Evolutionary conservation across 2,329 filamentous ascomycete genomes (phyloP).

Genomic region (Aspergillus glaucus): DNA sequence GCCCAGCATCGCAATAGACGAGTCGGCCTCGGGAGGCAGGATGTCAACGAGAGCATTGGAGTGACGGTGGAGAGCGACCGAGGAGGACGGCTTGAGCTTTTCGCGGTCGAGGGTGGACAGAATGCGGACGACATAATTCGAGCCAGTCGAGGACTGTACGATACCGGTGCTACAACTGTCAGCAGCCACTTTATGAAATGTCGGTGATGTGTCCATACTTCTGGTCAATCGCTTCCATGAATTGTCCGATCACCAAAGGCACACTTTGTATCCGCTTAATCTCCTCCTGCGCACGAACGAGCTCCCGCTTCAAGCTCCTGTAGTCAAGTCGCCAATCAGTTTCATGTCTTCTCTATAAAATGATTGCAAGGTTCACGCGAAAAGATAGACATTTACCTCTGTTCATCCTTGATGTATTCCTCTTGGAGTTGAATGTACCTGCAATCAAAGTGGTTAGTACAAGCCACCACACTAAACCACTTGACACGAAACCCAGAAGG

Average conservation of each 20-base stretch:
- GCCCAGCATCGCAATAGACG: constrained; percentile 96
- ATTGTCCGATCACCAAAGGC: constrained; percentile 94
- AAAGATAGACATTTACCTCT: constrained; percentile 54
- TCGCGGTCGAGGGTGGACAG: constrained; percentile 97
- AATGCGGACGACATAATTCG: constrained; percentile 98
- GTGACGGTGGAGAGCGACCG: constrained; percentile 94
- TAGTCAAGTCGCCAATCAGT: constrained; percentile 1
- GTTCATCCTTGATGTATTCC: constrained; percentile 99
- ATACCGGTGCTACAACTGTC: constrained; percentile 71
- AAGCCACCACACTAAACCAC: neutral
- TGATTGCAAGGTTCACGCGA: neutral
- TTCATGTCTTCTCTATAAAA: neutral
- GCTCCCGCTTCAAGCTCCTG: constrained; percentile 91
- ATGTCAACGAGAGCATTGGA: constrained; percentile 98
- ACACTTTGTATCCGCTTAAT: constrained; percentile 99
- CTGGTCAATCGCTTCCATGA: constrained; percentile 99
- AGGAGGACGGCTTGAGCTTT: constrained; percentile 94
- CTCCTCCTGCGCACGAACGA: constrained; percentile 95
- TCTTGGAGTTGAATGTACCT: constrained; percentile 96
- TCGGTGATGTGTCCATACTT: constrained; percentile 56
- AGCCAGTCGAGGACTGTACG: constrained; percentile 95
- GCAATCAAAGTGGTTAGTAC: constrained; percentile 17
- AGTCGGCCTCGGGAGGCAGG: constrained; percentile 96
- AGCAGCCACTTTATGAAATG: constrained; percentile 3
- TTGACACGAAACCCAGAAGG: neutral